Conservation (phyloP, 2,329 filamentous ascomycete species). For the Arthroderma sp. region DNA sequence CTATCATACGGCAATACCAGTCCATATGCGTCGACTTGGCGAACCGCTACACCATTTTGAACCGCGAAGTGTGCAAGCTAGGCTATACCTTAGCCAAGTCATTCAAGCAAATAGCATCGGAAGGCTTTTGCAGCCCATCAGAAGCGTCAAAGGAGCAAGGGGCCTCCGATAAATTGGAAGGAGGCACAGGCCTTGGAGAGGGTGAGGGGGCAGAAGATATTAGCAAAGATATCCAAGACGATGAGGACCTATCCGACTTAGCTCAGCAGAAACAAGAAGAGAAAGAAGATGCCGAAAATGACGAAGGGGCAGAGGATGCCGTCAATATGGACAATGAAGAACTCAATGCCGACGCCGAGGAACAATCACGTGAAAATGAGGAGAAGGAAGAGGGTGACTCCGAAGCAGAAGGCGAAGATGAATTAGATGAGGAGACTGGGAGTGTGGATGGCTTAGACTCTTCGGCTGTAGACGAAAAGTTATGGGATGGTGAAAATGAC, state of each 20-base stretch:
- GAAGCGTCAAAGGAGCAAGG: conserved; percentile 62
- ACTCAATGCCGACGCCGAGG: conserved; percentile 70
- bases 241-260: conserved; percentile 84
- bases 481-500: conserved; percentile 76
- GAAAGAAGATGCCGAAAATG: conserved; percentile 23
- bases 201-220: conserved; percentile 95
- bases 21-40: conserved; percentile 47
- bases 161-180: conserved; percentile 68
- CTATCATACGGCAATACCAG: conserved; percentile 63
- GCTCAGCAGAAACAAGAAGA: conserved; percentile 66
- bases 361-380: conserved; percentile 36
- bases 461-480: conserved; percentile 88
- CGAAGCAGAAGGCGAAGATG: conserved; percentile 48
- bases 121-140: conserved; percentile 83
- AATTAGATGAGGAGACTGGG: conserved; percentile 78
- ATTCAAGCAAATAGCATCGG: conserved; percentile 63
- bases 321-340: conserved; percentile 63
- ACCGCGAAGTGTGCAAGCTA: conserved; percentile 59
- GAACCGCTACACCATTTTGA: conserved; percentile 47
- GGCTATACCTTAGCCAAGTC: conserved; percentile 61
- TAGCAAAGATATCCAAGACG: conserved; percentile 86
- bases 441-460: conserved; percentile 85
- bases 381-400: conserved; percentile 49
- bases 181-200: conserved; percentile 84
- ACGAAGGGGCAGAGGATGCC: conserved; percentile 34